phyloP scores from a whole-genome alignment of 768 basidiomycete genomes.

The Amanita muscaria region DNA sequence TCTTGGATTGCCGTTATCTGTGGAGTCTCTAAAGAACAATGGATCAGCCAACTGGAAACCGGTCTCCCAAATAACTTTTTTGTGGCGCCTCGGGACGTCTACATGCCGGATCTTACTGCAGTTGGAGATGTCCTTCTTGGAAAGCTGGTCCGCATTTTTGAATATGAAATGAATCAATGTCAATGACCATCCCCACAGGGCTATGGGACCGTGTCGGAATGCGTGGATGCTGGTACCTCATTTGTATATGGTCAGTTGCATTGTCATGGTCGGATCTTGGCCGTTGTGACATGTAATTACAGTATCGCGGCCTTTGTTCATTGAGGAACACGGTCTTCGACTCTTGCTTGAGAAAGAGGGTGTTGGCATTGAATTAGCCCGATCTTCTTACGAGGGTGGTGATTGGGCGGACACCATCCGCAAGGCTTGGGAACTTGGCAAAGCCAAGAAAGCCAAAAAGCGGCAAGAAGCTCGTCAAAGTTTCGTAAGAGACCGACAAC shows the following conservation, averaged over 20 bases:
- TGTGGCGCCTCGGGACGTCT: conserved; percentile 67
- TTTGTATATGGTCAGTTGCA: conserved; percentile 59
- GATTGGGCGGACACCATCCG: conserved; percentile 57
- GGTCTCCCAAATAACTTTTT: conserved; percentile 61
- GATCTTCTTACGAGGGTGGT: conserved; percentile 60
- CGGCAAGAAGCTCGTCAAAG: conserved; percentile 32
- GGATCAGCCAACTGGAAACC: conserved; percentile 27
- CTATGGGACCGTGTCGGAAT: conserved; percentile 77
- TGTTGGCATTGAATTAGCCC: conserved; percentile 59
- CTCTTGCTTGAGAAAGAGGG: conserved; percentile 55
- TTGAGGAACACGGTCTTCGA: conserved; percentile 72
- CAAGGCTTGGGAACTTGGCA: conserved; percentile 49
- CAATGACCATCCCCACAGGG: conserved; percentile 35
- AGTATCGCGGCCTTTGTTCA: conserved; percentile 74
- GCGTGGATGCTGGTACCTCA: conserved; percentile 66
- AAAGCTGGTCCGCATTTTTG: conserved; percentile 47
- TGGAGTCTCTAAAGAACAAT: conserved; percentile 55
- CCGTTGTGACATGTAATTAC: conserved; percentile 5
- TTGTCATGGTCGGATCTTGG: background rate
- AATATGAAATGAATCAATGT: conserved; percentile 1
- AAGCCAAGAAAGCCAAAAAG: conserved; percentile 37
- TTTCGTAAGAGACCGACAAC: conserved; percentile 47
- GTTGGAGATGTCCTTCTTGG: conserved; percentile 68
- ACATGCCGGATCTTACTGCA: conserved; percentile 77
- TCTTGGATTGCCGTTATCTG: conserved; percentile 79